Evolutionary conservation across 2,329 filamentous ascomycete genomes (phyloP).

Genomic region (Colletotrichum neosansevieriae): DNA sequence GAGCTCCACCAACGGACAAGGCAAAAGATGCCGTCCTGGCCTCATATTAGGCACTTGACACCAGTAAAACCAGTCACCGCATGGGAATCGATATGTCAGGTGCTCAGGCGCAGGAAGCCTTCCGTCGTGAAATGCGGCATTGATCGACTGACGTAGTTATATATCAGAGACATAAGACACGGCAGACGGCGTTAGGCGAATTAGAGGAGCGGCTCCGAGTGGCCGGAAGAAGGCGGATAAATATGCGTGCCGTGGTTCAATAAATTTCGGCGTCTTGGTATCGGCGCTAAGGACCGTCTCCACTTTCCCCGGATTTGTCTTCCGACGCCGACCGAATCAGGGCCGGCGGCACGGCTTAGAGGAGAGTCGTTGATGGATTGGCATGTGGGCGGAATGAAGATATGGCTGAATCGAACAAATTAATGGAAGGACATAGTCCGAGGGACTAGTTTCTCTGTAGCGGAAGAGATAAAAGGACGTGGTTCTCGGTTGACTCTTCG

Average conservation of each 20-base stretch:
- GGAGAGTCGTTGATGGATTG: not conserved
- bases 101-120: not conserved
- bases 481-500: no score
- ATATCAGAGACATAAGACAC: not conserved
- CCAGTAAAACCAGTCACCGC: not conserved
- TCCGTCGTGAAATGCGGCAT: slow-evolving; percentile 1
- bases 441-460: not conserved
- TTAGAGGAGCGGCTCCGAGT: not conserved
- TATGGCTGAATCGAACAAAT: not conserved
- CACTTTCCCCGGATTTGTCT: not conserved
- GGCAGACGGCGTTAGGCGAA: not conserved
- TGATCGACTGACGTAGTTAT: slow-evolving; percentile 3
- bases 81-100: not conserved
- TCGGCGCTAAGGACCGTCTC: not conserved
- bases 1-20: no score
- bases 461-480: not conserved
- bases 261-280: not conserved
- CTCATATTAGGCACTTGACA: no score
- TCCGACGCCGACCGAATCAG: slow-evolving; percentile 12
- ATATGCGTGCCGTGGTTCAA: not conserved
- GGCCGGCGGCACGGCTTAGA: not conserved
- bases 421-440: slow-evolving; percentile 1
- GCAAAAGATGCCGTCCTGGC: no score
- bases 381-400: not conserved
- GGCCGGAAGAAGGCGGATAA: slow-evolving; percentile 3